phyloP scores from a whole-genome alignment of 23 red algal genomes.

The Gracilaria domingensis region DNA sequence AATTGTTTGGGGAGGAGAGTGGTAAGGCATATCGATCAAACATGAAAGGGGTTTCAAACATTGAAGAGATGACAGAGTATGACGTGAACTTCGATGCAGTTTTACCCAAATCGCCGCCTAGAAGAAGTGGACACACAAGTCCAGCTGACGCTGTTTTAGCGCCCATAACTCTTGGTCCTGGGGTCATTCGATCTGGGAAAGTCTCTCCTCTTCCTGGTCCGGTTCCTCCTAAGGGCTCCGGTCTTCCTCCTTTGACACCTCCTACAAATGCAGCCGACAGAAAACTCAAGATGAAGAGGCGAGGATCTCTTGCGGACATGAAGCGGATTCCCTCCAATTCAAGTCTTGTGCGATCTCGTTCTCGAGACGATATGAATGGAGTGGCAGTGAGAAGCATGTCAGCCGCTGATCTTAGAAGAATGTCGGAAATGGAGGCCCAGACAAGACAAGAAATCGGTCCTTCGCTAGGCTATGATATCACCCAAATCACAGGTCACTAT shows the following conservation, averaged over 20 bases:
- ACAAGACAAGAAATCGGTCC: conserved; percentile 88
- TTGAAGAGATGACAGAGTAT: conserved; percentile 87
- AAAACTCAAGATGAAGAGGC: conserved; percentile 69
- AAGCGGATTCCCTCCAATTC: conserved; percentile 74
- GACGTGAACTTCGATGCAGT: conserved; percentile 96
- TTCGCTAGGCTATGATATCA: conserved; percentile 83
- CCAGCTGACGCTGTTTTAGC: conserved; percentile 59
- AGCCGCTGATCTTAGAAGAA: conserved; percentile 74
- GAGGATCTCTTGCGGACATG: conserved; percentile 63
- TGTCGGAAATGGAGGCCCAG: conserved; percentile 85
- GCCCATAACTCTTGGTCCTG: conserved; percentile 46
- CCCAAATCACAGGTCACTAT: conserved; percentile 94
- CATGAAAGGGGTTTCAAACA: conserved; percentile 71
- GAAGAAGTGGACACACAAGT: conserved; percentile 70
- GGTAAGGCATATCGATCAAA: conserved; percentile 88
- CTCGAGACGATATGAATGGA: conserved; percentile 91
- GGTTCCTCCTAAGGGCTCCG: neutral
- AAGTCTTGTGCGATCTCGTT: conserved; percentile 77
- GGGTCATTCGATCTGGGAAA: neutral
- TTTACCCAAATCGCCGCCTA: conserved; percentile 92
- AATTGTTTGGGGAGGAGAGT: conserved; percentile 85
- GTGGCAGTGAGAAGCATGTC: conserved; percentile 80
- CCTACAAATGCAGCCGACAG: conserved; percentile 5
- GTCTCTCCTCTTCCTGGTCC: conserved; percentile 47
- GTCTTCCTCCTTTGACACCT: conserved; percentile 61